Evolutionary conservation across 441 rosid genomes (phyloP).

Genomic region (Iberis amara): DNA sequence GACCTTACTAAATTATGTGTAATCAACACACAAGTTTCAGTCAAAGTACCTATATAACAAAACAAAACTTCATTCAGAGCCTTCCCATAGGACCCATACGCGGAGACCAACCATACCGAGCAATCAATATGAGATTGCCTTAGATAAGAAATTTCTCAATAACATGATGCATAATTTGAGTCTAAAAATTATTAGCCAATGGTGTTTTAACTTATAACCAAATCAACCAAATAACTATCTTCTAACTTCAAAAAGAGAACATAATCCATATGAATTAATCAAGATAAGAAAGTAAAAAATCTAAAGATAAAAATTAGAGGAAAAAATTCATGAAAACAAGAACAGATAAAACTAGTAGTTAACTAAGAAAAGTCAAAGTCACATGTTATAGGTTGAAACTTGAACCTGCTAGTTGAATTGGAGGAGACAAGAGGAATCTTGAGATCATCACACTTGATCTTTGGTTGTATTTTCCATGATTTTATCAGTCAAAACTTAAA

Average conservation of each 20-base stretch:
- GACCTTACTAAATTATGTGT: too few species aligned
- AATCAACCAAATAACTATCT: too few species aligned
- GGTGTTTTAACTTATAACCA: too few species aligned
- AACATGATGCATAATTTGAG: constrained; percentile 67
- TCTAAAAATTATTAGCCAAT: not conserved
- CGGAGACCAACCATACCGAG: constrained; percentile 92
- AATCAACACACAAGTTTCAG: too few species aligned
- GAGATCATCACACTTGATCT: constrained; percentile 44
- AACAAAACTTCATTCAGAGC: constrained; percentile 64
- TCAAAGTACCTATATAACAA: too few species aligned
- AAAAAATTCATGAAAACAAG: too few species aligned
- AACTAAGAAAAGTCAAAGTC: constrained; percentile 33
- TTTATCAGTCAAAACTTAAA: constrained; percentile 54
- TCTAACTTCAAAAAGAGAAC: too few species aligned
- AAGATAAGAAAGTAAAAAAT: too few species aligned
- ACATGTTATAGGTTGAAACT: constrained; percentile 35
- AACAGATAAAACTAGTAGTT: too few species aligned
- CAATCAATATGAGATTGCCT: constrained; percentile 7
- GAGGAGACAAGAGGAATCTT: constrained; percentile 44
- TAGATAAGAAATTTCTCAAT: constrained; percentile 89
- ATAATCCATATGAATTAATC: too few species aligned
- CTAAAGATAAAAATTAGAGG: too few species aligned
- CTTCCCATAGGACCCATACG: constrained; percentile 37
- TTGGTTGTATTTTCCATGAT: constrained; percentile 45
- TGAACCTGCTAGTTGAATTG: constrained; percentile 18